Evolutionary conservation across 108 stramenopile genomes (phyloP).

Genomic region (Nitzschia sp.): DNA sequence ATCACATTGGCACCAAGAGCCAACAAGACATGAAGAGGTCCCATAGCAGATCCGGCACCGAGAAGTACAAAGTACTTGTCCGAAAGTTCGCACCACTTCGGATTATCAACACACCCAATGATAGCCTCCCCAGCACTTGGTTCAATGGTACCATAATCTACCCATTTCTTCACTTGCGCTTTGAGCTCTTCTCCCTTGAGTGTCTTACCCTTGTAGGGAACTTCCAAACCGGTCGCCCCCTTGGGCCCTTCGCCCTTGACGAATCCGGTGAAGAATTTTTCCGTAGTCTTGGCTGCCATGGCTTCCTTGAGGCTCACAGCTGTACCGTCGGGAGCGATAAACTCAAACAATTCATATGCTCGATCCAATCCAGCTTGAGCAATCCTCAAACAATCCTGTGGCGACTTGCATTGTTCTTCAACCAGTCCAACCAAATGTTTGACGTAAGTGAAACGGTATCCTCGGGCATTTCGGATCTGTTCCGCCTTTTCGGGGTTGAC

Average conservation of each 20-base stretch:
- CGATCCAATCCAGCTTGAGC: conserved; percentile 91
- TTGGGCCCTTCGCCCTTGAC: conserved; percentile 64
- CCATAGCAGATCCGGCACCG: conserved; percentile 98
- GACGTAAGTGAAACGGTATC: conserved; percentile 90
- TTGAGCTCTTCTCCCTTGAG: conserved; percentile 81
- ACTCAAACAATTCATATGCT: conserved; percentile 90
- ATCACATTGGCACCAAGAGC: conserved; percentile 95
- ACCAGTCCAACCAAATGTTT: conserved; percentile 89
- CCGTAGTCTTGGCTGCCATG: conserved; percentile 76
- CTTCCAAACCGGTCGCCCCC: conserved; percentile 54
- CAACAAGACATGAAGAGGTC: conserved; percentile 92
- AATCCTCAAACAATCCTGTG: conserved; percentile 82
- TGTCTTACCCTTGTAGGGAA: conserved; percentile 91
- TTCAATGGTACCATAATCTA: conserved; percentile 94
- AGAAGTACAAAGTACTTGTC: conserved; percentile 94
- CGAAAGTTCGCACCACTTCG: conserved; percentile 83
- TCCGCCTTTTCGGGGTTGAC: conserved; percentile 67
- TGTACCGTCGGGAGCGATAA: conserved; percentile 82
- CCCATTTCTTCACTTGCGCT: conserved; percentile 90
- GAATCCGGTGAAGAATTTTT: conserved; percentile 83
- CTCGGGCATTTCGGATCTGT: conserved; percentile 56
- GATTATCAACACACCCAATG: conserved; percentile 77
- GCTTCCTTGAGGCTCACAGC: conserved; percentile 73
- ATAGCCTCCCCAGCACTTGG: conserved; percentile 93
- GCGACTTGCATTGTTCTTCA: conserved; percentile 76